A percentile compares a stretch with the other conserved stretches of the same genome.
Evolutionary conservation across 2,329 filamentous ascomycete species (phyloP).

Genomic region (Penicillium sp.): DNA sequence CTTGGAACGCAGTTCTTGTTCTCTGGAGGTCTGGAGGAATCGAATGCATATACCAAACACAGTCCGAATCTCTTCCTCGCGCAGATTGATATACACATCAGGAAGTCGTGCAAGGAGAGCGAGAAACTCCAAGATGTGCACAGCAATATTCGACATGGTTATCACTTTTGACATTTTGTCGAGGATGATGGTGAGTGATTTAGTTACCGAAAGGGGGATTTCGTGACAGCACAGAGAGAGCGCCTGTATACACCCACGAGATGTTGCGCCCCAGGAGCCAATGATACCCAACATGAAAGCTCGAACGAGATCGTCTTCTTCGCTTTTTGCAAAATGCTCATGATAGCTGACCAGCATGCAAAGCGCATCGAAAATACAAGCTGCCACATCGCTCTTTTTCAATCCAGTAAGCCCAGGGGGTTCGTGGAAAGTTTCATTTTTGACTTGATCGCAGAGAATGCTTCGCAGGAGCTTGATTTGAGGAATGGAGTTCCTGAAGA

Average conservation of each 20-base stretch:
- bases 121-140: constrained; percentile 96
- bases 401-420: constrained; percentile 78
- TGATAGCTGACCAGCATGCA: constrained; percentile 92
- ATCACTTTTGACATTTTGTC: constrained; percentile 96
- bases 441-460: constrained; percentile 81
- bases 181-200: constrained; percentile 81
- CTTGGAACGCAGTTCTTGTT: constrained; percentile 59
- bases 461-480: constrained; percentile 77
- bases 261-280: constrained; percentile 80
- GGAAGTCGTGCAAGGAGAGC: constrained; percentile 83
- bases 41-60: constrained; percentile 95
- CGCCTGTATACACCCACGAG: constrained; percentile 92
- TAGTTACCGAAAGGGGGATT: constrained; percentile 83
- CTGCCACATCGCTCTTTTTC: constrained; percentile 84
- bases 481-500: constrained; percentile 75
- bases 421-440: constrained; percentile 75
- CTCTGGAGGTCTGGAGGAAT: constrained; percentile 86
- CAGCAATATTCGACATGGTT: constrained; percentile 85
- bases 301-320: constrained; percentile 87
- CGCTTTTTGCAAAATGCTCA: constrained; percentile 76
- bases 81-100: constrained; percentile 83
- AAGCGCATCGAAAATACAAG: constrained; percentile 84
- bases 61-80: constrained; percentile 88
- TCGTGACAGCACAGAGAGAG: constrained; percentile 95
- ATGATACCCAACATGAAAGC: constrained; percentile 82